Conservation (phyloP, 2,329 filamentous ascomycete genomes). For the Penicillium griseofulvum region DNA sequence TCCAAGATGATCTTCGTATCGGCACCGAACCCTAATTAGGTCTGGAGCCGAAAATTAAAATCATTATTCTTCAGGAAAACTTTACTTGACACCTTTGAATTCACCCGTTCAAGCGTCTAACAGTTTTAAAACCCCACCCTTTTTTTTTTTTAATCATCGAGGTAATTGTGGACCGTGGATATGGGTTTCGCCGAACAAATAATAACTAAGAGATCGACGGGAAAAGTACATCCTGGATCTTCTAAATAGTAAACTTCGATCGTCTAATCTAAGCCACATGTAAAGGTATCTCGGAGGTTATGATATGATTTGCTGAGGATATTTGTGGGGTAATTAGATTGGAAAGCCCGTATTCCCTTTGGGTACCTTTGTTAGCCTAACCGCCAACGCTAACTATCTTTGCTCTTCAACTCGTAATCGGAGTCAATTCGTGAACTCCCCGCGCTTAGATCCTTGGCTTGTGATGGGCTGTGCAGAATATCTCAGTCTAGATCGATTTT, state of each 20-base stretch:
- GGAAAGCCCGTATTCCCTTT: background rate
- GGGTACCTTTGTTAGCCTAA: background rate
- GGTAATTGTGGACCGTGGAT: slow-evolving; percentile 5
- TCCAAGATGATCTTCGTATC: background rate
- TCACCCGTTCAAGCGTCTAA: background rate
- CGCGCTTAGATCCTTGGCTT: slow-evolving; percentile 14
- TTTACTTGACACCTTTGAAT: background rate
- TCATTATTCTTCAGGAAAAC: background rate
- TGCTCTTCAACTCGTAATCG: slow-evolving; percentile 8
- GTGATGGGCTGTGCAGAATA: slow-evolving; percentile 12
- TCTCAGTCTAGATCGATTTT: background rate
- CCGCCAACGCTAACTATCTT: background rate
- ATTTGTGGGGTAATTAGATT: slow-evolving; percentile 12
- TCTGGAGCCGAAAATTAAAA: background rate
- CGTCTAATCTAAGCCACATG: too few relatives aligned
- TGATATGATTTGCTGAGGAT: slow-evolving; percentile 1
- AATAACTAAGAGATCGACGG: slow-evolving; percentile 11
- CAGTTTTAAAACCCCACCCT: too few relatives aligned
- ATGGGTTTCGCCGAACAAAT: slow-evolving; percentile 15
- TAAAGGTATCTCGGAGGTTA: background rate
- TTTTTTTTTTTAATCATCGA: too few relatives aligned
- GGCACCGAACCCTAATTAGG: background rate
- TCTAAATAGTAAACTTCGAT: background rate
- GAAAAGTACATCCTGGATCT: background rate
- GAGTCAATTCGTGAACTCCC: slow-evolving; percentile 10